A percentile compares a stretch with the other conserved stretches of the same genome.
Conservation (phyloP, 805 yeast genomes). For the Clavispora asparagi region DNA sequence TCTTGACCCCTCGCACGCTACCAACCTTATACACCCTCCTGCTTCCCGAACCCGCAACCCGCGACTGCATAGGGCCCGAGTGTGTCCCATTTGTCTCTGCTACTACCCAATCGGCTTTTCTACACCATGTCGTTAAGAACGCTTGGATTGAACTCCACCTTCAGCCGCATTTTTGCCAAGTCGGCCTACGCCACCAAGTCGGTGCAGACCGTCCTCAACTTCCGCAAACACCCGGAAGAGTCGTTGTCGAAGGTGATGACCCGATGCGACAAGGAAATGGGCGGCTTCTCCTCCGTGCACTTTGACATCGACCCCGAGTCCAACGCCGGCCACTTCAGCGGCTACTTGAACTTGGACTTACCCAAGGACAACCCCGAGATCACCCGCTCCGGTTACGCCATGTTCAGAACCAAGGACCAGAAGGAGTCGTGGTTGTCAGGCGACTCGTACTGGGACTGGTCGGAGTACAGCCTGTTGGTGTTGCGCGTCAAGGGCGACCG, state of each 20-base stretch:
- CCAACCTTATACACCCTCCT: background rate
- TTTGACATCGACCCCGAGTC: conserved; percentile 36
- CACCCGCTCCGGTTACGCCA: conserved; percentile 56
- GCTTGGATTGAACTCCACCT: conserved; percentile 33
- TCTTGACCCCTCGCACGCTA: background rate
- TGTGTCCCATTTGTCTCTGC: background rate
- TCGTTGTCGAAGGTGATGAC: conserved; percentile 46
- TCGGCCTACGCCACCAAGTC: conserved; percentile 24
- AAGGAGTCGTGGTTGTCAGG: conserved; percentile 34
- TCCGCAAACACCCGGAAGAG: conserved; percentile 44
- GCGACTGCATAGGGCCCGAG: background rate
- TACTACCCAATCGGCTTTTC: background rate
- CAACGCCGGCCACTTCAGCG: conserved; percentile 41
- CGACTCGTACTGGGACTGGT: conserved; percentile 63
- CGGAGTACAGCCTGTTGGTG: conserved; percentile 54
- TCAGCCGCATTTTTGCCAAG: conserved; percentile 32
- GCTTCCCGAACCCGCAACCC: background rate
- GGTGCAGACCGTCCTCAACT: conserved; percentile 49
- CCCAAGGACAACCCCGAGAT: conserved; percentile 36
- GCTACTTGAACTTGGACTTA: conserved; percentile 53
- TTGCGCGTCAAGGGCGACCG: conserved; percentile 69
- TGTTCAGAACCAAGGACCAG: conserved; percentile 75
- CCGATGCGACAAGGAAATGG: conserved; percentile 69
- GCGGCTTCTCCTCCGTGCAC: conserved; percentile 69
- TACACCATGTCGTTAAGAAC: conserved; percentile 36